phyloP scores from a whole-genome alignment of 2,329 filamentous ascomycete species.

The Fusarium sp. region DNA sequence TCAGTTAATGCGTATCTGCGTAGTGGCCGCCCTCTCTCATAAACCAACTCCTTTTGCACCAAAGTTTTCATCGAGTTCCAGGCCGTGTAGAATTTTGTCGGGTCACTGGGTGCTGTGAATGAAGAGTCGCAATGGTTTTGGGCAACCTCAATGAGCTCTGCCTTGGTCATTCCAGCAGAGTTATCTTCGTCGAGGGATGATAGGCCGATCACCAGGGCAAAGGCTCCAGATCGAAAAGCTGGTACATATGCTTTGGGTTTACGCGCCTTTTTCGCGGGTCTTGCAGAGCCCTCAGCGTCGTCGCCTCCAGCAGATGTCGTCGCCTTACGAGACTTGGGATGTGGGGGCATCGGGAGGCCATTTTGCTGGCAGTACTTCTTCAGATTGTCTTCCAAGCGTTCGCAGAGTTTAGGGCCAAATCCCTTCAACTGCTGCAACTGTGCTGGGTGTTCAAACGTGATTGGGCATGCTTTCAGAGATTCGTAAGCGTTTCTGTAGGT shows the following conservation, averaged over 20 bases:
- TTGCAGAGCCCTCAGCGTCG: slow-evolving; percentile 49
- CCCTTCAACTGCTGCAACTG: slow-evolving; percentile 79
- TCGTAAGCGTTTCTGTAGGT: slow-evolving; percentile 82
- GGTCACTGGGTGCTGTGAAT: slow-evolving; percentile 74
- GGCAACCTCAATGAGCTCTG: slow-evolving; percentile 74
- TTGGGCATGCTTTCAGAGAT: slow-evolving; percentile 79
- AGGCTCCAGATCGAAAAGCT: slow-evolving; percentile 77
- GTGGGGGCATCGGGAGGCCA: slow-evolving; percentile 74
- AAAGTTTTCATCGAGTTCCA: slow-evolving; percentile 88
- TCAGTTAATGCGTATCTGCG: slow-evolving; percentile 79
- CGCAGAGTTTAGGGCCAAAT: slow-evolving; percentile 78
- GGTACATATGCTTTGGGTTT: slow-evolving; percentile 79
- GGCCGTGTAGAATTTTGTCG: slow-evolving; percentile 79
- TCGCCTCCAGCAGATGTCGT: slow-evolving; percentile 45
- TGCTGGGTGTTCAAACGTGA: slow-evolving; percentile 77
- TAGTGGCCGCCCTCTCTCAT: slow-evolving; percentile 75
- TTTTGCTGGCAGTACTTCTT: slow-evolving; percentile 73
- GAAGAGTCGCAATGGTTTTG: slow-evolving; percentile 80
- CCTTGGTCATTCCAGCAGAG: slow-evolving; percentile 70
- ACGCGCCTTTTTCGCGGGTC: slow-evolving; percentile 67
- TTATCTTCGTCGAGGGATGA: slow-evolving; percentile 68
- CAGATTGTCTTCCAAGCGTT: slow-evolving; percentile 72
- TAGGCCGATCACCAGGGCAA: slow-evolving; percentile 77
- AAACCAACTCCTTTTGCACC: slow-evolving; percentile 78
- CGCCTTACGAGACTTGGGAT: slow-evolving; percentile 60